Evolutionary conservation across 306 rosid species (phyloP), one percentile per base, ranked within the genome.

Genomic region (Citrullus amarus): DNA sequence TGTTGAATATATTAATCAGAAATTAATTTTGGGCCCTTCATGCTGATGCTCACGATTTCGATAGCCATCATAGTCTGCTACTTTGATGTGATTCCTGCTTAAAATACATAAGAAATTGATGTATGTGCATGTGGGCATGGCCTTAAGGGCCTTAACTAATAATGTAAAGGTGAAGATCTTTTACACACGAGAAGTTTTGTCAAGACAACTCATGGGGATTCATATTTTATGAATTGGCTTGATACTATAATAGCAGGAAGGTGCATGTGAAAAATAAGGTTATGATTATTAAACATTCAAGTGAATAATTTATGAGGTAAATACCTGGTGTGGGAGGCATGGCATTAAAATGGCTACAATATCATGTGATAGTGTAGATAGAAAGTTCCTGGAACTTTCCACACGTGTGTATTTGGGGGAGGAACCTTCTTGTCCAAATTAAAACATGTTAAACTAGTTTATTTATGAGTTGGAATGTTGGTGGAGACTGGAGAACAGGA

Each of bases 381-480:
- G 78, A 73, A 73, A 50, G 41, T 51, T 73, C 78, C 30, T 30
- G 60, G 61, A 73, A 36, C 62, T 32, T 73, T 2, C 9, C 30
- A 32, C 32, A 51, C 78, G 62, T 51, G 62, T 73, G 78, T 9
- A 10, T 53, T 34, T 73, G 78, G 28, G 28, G 43, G 77, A 51
- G 60, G 20, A 72, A 72, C 60, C 60, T 73, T 53, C 62, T 73
- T 51, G 62, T 53, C 48, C 32, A 70, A 32, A 34, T 6, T 62
- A 20, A 54, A 32, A 8, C 67, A 56, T 25, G 54, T 38, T 60
- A 58, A 60, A 38, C 63, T 20, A 20, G 28, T 20, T 76, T 57
- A 43, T 70, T 51, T 44, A 53, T 81, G 81, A 79, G 85, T 79
- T 84, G 83, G 76, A 70, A 34, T 39, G 56, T 68, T 51, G 80